Base-by-base conservation (phyloP, 208 protist genomes). In the Novymonas esmeraldas region DNA sequence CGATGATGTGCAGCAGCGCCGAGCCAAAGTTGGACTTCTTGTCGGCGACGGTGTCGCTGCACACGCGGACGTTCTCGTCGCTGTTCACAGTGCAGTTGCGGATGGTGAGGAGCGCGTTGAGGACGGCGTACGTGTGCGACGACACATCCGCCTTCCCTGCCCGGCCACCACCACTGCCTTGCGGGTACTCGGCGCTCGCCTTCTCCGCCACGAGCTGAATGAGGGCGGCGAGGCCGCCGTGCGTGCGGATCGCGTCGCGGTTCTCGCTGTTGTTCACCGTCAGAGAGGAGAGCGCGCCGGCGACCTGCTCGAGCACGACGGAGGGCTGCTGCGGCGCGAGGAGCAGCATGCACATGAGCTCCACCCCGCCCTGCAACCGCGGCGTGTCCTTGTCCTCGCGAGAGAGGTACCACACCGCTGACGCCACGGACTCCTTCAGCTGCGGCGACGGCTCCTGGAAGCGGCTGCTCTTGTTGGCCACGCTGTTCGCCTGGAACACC, bases 241-340 rank as follows among this genome's bases (percentile, higher is more conserved):
- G 73, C 42, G 84, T 79, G 48, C 88, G 83, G 22, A 96, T 70
- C 55, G 77, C 81, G 10, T 87, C 82, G 3, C 90, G 76, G 78
- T 97, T 97, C 62, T 97, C 90, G 33, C 70, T 57, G 63, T 81
- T 93, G 79, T 85, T 94, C 10, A 95, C 77, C 16, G 92, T 94
- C 34, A 98, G 66, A 10, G 90, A 96, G 5, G 90, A 92, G 14
- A 98, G 81, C 46, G 91, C 87, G 28, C 92, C 92, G 10, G 91
- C 90, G 5, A 89, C 89, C 65, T 97, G 92, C 73, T 98, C 90
- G 18, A 95, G 66, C 2, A 98, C 91, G 16, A 87, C 87, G 26
- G 80, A 79, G 10, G 89, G 81, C 55, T 89, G 80, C 28, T 85
- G 65, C n/a, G 78, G 71, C 0, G 83, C 74, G 13, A 82, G 50